Percentiles rank a stretch among this genome's conserved stretches.
These are phyloP conservation scores for Borealophlyctis nickersoniae DNA, from an alignment of 192 early-diverging fungal species.

Conservation along the genomic window DNA sequence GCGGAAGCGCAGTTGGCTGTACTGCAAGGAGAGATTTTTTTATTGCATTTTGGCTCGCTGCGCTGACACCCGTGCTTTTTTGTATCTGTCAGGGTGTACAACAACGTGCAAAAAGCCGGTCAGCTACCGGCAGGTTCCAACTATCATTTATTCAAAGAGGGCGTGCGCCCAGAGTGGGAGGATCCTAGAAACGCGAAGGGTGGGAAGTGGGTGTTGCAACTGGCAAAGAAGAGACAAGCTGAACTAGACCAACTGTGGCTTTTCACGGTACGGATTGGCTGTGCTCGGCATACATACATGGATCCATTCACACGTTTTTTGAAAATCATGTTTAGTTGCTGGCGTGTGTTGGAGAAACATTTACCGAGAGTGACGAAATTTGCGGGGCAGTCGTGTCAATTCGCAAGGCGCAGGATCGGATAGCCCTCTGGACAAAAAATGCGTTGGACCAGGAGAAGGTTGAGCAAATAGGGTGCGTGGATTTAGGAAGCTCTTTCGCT, in stretches of 20 bases:
- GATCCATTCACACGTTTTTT: neutral
- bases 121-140: constrained; percentile 76
- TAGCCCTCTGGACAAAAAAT: constrained; percentile 71
- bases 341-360: constrained; percentile 85
- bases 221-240: constrained; percentile 66
- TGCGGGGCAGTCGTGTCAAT: constrained; percentile 87
- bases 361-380: constrained; percentile 73
- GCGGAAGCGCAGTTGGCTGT: neutral
- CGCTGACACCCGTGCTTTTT: neutral
- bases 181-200: constrained; percentile 85
- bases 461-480: constrained; percentile 6
- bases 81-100: constrained; percentile 60
- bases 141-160: constrained; percentile 92
- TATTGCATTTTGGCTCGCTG: no score
- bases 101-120: constrained; percentile 76
- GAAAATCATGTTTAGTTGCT: constrained; percentile 57
- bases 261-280: constrained; percentile 59
- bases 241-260: constrained; percentile 85
- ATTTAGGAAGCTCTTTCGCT: constrained; percentile 10
- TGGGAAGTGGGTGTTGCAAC: constrained; percentile 83
- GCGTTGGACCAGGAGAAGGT: constrained; percentile 19
- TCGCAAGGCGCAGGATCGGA: constrained; percentile 76
- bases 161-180: constrained; percentile 93
- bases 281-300: neutral
- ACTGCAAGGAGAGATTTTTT: no score